phyloP scores from a whole-genome alignment of 495 filamentous ascomycete species.

The Acidiella bohemica region DNA sequence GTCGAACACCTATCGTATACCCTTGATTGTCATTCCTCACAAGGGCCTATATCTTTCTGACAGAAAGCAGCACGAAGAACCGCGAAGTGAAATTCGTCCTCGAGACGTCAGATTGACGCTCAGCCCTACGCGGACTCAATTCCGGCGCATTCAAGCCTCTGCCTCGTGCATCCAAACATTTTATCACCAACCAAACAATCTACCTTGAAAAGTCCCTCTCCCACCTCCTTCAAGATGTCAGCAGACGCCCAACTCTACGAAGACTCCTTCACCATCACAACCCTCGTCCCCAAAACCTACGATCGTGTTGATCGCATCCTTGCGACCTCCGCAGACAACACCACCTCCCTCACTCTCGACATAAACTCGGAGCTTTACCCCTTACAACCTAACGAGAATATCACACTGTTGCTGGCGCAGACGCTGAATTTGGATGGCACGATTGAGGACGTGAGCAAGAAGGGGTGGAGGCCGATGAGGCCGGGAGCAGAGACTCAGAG shows the following conservation, averaged over 20 bases:
- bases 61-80: too few species aligned
- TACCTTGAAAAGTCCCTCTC: too few species aligned
- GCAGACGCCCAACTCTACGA: slow-evolving; percentile 79
- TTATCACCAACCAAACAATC: too few species aligned
- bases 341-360: slow-evolving; percentile 70
- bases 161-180: too few species aligned
- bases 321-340: slow-evolving; percentile 54
- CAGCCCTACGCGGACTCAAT: too few species aligned
- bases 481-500: slow-evolving; percentile 60
- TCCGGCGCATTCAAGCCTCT: too few species aligned
- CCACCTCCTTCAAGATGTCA: too few species aligned
- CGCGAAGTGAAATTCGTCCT: too few species aligned
- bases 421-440: slow-evolving; percentile 77
- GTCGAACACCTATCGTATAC: too few species aligned
- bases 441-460: slow-evolving; percentile 40
- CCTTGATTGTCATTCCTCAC: too few species aligned
- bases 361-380: slow-evolving; percentile 91
- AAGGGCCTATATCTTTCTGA: neutral
- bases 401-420: slow-evolving; percentile 68
- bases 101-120: too few species aligned
- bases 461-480: slow-evolving; percentile 52
- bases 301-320: slow-evolving; percentile 79
- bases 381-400: slow-evolving; percentile 50
- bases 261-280: slow-evolving; percentile 73
- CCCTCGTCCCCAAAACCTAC: slow-evolving; percentile 71